Evolutionary conservation across 768 basidiomycete genomes (phyloP).

Genomic region (Amanita pseudoporphyria): DNA sequence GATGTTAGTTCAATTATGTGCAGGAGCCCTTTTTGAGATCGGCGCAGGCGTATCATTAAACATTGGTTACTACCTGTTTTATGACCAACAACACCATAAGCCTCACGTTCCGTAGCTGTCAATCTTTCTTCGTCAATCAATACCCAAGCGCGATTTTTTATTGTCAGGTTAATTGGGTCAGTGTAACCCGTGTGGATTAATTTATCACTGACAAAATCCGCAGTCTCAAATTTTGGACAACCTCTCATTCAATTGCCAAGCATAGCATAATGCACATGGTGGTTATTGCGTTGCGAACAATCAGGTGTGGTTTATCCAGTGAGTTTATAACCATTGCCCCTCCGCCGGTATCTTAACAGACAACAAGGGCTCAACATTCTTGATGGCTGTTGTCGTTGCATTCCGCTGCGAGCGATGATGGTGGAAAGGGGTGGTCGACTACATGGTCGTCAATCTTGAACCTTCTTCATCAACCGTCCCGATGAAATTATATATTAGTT

Average conservation of each 20-base stretch:
- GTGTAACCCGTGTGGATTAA: conserved; percentile 16
- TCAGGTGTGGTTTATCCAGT: conserved; percentile 42
- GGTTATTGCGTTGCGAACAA: conserved; percentile 35
- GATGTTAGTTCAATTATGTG: background rate
- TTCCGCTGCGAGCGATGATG: background rate
- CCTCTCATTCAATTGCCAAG: conserved; percentile 36
- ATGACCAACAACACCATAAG: conserved; percentile 24
- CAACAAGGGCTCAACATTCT: conserved; percentile 14
- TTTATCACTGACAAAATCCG: background rate
- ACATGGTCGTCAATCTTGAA: no score
- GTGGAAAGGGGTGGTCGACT: background rate
- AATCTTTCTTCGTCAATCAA: conserved; percentile 42
- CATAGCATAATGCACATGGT: conserved; percentile 31
- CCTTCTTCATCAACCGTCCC: no score
- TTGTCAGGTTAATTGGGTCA: conserved; percentile 38
- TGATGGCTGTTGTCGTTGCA: background rate
- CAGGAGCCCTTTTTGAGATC: conserved; percentile 22
- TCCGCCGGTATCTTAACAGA: background rate
- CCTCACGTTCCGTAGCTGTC: conserved; percentile 30
- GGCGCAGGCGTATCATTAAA: conserved; percentile 19
- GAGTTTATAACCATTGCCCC: conserved; percentile 12
- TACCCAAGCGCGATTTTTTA: conserved; percentile 27
- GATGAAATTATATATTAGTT: no score
- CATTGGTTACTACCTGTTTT: background rate
- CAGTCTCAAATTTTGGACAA: conserved; percentile 30